phyloP scores from a whole-genome alignment of 2,329 filamentous ascomycete species.

The Uncinocarpus reesii region DNA sequence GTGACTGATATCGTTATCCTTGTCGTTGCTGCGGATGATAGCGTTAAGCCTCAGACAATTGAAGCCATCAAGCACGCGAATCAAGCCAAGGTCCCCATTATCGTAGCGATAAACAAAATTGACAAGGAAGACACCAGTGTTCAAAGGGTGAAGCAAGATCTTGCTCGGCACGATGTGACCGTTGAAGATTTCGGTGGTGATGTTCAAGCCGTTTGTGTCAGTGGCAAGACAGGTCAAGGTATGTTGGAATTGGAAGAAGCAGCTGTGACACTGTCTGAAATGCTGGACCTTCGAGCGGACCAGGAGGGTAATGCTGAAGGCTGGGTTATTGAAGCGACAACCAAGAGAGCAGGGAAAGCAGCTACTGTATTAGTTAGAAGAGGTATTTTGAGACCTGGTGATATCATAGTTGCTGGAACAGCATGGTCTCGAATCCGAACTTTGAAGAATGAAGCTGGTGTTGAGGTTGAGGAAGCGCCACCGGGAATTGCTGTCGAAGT shows the following conservation, averaged over 20 bases:
- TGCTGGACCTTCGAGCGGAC: conserved; percentile 82
- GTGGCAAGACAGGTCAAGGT: conserved; percentile 84
- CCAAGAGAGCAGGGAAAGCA: conserved; percentile 72
- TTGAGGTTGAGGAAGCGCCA: conserved; percentile 58
- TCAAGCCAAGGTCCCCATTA: conserved; percentile 78
- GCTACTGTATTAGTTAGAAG: conserved; percentile 83
- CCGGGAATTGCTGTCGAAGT: conserved; percentile 88
- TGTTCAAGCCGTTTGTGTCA: conserved; percentile 81
- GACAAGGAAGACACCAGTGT: conserved; percentile 76
- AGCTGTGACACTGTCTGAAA: conserved; percentile 72
- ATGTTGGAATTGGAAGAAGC: conserved; percentile 90
- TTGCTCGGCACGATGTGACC: conserved; percentile 71
- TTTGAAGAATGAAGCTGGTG: conserved; percentile 74
- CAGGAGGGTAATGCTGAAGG: conserved; percentile 69
- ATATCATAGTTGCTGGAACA: conserved; percentile 75
- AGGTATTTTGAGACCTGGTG: conserved; percentile 70
- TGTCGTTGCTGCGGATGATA: conserved; percentile 92
- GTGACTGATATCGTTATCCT: conserved; percentile 95
- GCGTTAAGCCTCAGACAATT: conserved; percentile 91
- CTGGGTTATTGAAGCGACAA: conserved; percentile 84
- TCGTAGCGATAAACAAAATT: conserved; percentile 95
- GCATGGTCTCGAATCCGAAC: conserved; percentile 81
- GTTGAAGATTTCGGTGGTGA: conserved; percentile 94
- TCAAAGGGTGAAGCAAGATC: conserved; percentile 77
- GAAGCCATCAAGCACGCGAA: conserved; percentile 93